Conservation (phyloP, 75 land plant species). For the Pinus tabuliformis region DNA sequence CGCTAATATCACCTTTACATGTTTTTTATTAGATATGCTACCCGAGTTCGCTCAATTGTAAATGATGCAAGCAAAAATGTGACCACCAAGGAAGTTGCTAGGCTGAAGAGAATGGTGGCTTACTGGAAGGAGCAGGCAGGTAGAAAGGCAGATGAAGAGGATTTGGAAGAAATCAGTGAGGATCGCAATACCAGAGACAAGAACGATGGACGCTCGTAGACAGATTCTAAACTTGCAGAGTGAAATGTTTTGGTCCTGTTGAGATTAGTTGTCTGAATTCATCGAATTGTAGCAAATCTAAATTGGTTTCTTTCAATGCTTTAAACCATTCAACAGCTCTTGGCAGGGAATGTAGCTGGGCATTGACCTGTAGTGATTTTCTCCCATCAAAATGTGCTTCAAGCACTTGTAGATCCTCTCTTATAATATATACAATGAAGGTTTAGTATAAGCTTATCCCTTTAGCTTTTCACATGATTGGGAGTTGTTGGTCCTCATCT, state of each 20-base stretch:
- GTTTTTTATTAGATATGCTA: conserved; percentile 87
- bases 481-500: not conserved
- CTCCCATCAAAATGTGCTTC: not conserved
- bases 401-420: not conserved
- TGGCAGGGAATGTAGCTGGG: not conserved
- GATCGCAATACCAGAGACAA: conserved; percentile 28
- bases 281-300: not conserved
- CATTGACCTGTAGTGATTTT: not conserved
- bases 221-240: not conserved
- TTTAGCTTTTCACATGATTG: not conserved
- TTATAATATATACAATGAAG: not conserved
- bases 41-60: conserved; percentile 87
- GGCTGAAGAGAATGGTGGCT: conserved; percentile 74
- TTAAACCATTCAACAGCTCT: not conserved
- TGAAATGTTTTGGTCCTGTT: not conserved
- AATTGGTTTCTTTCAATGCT: not conserved
- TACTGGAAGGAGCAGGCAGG: conserved; percentile 99
- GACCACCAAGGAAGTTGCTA: conserved; percentile 79
- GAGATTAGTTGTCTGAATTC: not conserved
- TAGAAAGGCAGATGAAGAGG: conserved; percentile 76
- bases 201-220: conserved; percentile 6
- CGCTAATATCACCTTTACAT: not conserved
- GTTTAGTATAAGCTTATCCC: not conserved
- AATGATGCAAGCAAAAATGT: conserved; percentile 92
- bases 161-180: conserved; percentile 82